These are phyloP conservation scores for Populus hybrid DNA, from an alignment of 441 rosid genomes.

Conservation along the genomic window DNA sequence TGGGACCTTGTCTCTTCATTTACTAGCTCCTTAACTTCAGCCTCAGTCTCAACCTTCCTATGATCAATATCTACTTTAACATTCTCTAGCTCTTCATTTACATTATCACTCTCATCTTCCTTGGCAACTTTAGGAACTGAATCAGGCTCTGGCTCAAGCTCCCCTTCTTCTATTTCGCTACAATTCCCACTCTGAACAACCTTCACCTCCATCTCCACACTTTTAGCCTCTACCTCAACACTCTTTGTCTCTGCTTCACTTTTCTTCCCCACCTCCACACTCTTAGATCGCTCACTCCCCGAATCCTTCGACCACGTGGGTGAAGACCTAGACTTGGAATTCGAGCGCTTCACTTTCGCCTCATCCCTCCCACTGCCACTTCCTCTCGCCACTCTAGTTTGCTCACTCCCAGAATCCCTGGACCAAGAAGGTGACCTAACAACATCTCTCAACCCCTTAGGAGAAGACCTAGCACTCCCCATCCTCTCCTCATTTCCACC, in stretches of 20 bases:
- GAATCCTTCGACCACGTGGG: slow-evolving; percentile 35
- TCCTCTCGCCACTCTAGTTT: slow-evolving; percentile 23
- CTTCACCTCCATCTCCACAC: slow-evolving; percentile 29
- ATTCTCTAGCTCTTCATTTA: slow-evolving; percentile 13
- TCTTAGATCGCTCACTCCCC: slow-evolving; percentile 57
- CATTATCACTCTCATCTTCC: slow-evolving; percentile 7
- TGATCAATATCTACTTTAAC: slow-evolving; percentile 19
- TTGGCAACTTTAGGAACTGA: slow-evolving; percentile 21
- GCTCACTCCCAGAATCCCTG: slow-evolving; percentile 46
- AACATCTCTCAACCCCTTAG: slow-evolving; percentile 43
- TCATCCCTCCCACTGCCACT: slow-evolving; percentile 36
- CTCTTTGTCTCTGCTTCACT: slow-evolving; percentile 15
- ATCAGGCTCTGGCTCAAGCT: slow-evolving; percentile 73
- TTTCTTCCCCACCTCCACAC: slow-evolving; percentile 36
- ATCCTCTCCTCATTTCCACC: slow-evolving; percentile 29
- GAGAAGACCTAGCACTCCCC: slow-evolving; percentile 22
- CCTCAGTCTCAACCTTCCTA: slow-evolving; percentile 31
- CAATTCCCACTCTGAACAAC: slow-evolving; percentile 41
- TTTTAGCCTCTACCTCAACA: slow-evolving; percentile 19
- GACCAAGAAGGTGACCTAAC: slow-evolving; percentile 75
- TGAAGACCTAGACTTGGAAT: slow-evolving; percentile 30
- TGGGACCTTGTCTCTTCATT: slow-evolving; percentile 25
- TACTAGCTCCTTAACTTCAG: slow-evolving; percentile 18
- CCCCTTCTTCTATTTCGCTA: slow-evolving; percentile 99
- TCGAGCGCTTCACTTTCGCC: slow-evolving; percentile 21